Evolutionary conservation across 352 stramenopile species (phyloP).

Genomic region (Phytophthora citricola): DNA sequence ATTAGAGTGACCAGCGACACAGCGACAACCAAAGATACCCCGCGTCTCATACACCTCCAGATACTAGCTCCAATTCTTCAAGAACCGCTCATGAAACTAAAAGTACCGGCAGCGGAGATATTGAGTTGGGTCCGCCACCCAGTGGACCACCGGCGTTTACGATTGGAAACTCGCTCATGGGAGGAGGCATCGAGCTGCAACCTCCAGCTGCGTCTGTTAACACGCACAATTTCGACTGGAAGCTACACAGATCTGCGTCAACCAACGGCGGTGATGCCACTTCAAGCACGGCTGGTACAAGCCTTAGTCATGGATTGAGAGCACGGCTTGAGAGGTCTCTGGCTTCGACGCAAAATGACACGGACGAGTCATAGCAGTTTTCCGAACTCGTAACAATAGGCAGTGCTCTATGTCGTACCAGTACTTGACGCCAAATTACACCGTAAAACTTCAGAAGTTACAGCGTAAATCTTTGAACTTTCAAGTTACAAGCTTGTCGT

Average conservation of each 20-base stretch:
- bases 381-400: background rate
- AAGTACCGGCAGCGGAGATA: constrained; percentile 20
- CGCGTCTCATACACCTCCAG: background rate
- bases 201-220: constrained; percentile 79
- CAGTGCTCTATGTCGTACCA: background rate
- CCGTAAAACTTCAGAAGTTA: background rate
- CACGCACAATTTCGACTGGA: constrained; percentile 87
- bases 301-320: constrained; percentile 19
- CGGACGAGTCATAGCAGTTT: constrained; percentile 24
- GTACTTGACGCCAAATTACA: constrained; percentile 9
- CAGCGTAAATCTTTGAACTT: too few relatives aligned
- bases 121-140: constrained; percentile 70
- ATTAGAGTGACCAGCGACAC: constrained; percentile 21
- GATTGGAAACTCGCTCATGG: constrained; percentile 85
- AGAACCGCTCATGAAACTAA: constrained; percentile 14
- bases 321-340: constrained; percentile 13
- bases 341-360: constrained; percentile 6
- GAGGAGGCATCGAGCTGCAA: constrained; percentile 80
- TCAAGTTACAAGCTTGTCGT: too few relatives aligned
- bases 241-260: constrained; percentile 39
- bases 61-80: constrained; percentile 7
- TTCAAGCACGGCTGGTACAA: constrained; percentile 2
- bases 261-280: constrained; percentile 9
- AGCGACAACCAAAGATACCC: constrained; percentile 9
- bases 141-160: constrained; percentile 61